These are phyloP conservation scores for Melampsora larici-populina DNA, from an alignment of 1,284 basidiomycete genomes.

Conservation along the genomic window DNA sequence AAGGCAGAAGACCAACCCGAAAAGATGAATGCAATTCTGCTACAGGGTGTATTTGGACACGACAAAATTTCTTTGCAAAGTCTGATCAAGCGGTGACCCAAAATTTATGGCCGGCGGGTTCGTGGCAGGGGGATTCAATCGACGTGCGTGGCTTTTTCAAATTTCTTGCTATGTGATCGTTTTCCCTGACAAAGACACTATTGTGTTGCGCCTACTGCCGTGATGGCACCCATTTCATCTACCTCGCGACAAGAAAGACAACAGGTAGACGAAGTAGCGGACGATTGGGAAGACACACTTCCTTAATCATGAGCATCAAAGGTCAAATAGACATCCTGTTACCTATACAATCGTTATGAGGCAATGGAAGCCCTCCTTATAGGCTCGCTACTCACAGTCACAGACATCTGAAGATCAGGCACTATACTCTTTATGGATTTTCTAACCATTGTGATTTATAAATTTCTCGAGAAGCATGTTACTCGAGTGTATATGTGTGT, in stretches of 20 bases:
- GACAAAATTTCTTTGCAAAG: conserved; percentile 14
- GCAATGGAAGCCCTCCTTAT: no score
- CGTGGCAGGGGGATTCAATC: conserved; percentile 34
- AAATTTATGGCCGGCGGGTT: not conserved
- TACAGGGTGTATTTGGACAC: conserved; percentile 33
- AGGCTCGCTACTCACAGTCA: no score
- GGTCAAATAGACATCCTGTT: no score
- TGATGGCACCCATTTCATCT: conserved; percentile 20
- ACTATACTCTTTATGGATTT: no score
- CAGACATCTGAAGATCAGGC: no score
- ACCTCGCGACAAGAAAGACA: not conserved
- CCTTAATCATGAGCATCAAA: not conserved
- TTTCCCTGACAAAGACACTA: not conserved
- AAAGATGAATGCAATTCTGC: conserved; percentile 3
- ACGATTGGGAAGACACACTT: not conserved
- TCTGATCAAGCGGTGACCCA: not conserved
- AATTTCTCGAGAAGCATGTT: no score
- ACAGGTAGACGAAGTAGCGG: not conserved
- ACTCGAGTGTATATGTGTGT: no score
- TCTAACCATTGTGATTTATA: no score
- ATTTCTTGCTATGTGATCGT: no score
- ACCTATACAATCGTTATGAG: no score
- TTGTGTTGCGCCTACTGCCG: conserved; percentile 21
- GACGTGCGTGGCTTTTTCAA: conserved; percentile 2
- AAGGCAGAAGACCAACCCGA: not conserved